Evolutionary conservation across 305 asterid species (phyloP).

Genomic region (Solanum hybrid): DNA sequence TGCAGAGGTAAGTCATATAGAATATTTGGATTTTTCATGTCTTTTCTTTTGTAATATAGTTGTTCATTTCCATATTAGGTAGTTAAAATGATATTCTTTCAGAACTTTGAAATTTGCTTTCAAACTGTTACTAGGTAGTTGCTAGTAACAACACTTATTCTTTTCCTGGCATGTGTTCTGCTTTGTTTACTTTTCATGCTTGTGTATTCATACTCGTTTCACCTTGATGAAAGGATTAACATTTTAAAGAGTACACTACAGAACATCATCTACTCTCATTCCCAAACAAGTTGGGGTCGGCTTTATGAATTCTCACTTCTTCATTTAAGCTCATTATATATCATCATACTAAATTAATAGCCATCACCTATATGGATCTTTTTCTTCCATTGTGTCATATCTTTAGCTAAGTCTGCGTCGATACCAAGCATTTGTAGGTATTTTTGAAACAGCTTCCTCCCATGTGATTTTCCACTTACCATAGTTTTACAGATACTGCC

Average conservation of each 20-base stretch:
- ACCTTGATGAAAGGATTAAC: background rate
- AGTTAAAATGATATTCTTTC: background rate
- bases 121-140: background rate
- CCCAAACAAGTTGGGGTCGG: background rate
- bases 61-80: background rate
- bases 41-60: background rate
- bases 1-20: background rate
- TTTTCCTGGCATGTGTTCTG: background rate
- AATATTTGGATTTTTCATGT: background rate
- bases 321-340: background rate
- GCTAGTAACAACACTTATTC: background rate
- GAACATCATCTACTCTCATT: background rate
- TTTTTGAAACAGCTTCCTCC: background rate
- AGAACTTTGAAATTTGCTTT: background rate
- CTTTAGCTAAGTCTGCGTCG: background rate
- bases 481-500: background rate
- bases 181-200: background rate
- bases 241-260: background rate
- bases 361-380: background rate
- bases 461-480: background rate
- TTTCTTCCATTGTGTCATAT: background rate
- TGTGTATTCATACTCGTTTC: background rate
- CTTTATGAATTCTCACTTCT: background rate
- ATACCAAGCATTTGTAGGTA: background rate
- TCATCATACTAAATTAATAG: background rate